Base-by-base conservation (phyloP, 2,329 filamentous ascomycete genomes). In the Graphiopsis chlorocephala region DNA sequence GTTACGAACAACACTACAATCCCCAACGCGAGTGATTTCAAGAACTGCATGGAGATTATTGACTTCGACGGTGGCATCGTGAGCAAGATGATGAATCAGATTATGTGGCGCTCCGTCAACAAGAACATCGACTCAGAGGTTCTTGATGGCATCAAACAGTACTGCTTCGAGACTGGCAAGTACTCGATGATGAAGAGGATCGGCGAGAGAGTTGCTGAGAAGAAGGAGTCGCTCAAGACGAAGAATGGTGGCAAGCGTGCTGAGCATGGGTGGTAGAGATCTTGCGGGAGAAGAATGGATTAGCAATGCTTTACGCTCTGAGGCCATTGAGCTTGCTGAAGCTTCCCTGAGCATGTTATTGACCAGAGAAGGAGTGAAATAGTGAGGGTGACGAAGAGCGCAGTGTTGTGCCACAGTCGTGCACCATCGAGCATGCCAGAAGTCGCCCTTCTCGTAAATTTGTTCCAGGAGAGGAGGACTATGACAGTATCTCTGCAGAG, bases 31-130 rank as follows among this genome's bases (percentile, higher is more conserved):
- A n/a, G 28, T 26, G 66, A 69, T 28, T 66, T 69, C 38, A 63
- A 63, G 23, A 35, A 47, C 45, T 56, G 67, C 57, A 47, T 66
- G 25, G 64, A 68, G 26, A 57, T 23, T 8, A 53, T 64, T 4
- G 28, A 26, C 12, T 66, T 63, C 35, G 67, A 68, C 57, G 29
- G 53, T 26, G 58, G 55, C 10, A 20, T 68, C 28, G n/a, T 57
- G 26, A 65, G 61, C 45, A 65, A 35, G 7, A 48, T 63, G 25
- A 64, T 56, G 65, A 59, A 64, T 17, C 15, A 58, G 20, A 57
- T 67, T 47, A 65, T 67, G 60, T 62, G 31, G 20, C 47, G 63
- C 11, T 29, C 15, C 8, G 28, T 52, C 35, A 65, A 65, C 45
- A 48, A 63, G 14, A 60, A 35, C 6, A 23, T 47, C 15, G 17